A percentile compares a stretch with the other conserved stretches of the same genome.
Evolutionary conservation across 345 rosid species (phyloP).

Genomic region (Boechera divaricarpa): DNA sequence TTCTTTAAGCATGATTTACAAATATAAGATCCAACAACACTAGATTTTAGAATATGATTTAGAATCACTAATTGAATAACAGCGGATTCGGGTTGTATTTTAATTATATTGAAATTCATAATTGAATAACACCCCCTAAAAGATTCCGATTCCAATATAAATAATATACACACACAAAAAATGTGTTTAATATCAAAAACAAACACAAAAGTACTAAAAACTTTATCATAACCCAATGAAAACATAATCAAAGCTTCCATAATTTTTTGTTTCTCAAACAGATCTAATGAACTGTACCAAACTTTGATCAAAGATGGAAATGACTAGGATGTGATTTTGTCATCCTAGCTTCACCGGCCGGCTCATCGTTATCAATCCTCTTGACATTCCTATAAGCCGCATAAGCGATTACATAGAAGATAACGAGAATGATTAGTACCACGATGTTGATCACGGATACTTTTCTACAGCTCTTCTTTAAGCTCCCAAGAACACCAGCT

Average conservation of each 20-base stretch:
- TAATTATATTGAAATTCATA: too few species aligned
- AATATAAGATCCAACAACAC: too few species aligned
- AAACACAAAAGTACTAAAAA: constrained; percentile 16
- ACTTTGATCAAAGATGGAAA: constrained; percentile 55
- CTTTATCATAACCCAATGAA: constrained; percentile 11
- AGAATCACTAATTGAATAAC: too few species aligned
- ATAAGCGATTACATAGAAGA: constrained; percentile 72
- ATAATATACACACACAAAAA: constrained; percentile 14
- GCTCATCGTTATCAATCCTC: constrained; percentile 83
- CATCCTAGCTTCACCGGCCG: constrained; percentile 86
- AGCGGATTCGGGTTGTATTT: too few species aligned
- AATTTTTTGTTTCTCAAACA: background rate
- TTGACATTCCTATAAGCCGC: constrained; percentile 88
- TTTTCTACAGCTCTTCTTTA: constrained; percentile 97
- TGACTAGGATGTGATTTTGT: constrained; percentile 76
- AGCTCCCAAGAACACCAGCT: constrained; percentile 90
- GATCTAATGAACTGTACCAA: constrained; percentile 13
- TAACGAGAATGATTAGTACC: constrained; percentile 76
- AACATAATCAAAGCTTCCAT: constrained; percentile 32
- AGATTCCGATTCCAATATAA: background rate
- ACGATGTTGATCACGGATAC: constrained; percentile 86
- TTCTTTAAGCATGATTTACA: constrained; percentile 26
- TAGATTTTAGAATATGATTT: too few species aligned
- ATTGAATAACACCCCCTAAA: too few species aligned
- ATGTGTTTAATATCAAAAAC: constrained; percentile 23